phyloP scores from a whole-genome alignment of 352 stramenopile species.

The Pythium aquatile region DNA sequence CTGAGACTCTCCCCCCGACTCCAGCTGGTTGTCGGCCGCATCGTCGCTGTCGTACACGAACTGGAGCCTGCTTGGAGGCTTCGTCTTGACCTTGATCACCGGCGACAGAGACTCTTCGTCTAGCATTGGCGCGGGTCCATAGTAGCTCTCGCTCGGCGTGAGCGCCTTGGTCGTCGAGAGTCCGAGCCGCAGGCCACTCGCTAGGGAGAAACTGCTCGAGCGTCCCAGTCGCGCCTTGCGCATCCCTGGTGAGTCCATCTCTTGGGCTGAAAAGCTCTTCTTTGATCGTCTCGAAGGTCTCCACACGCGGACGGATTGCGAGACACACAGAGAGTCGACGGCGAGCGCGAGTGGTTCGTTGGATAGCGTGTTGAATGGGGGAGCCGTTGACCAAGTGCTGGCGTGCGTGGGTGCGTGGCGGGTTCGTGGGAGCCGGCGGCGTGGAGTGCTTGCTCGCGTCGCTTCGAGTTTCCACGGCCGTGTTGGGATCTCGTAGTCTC shows the following conservation, averaged over 20 bases:
- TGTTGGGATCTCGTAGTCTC: not conserved
- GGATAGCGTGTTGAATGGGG: not conserved
- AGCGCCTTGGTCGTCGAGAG: not conserved
- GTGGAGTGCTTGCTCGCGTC: not conserved
- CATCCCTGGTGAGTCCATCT: conserved; percentile 6
- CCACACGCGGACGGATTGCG: not conserved
- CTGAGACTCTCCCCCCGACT: not conserved
- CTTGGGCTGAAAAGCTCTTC: not conserved
- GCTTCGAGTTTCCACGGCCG: not conserved
- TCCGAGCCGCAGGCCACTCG: not conserved
- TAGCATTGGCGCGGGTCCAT: not conserved
- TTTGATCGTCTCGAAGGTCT: not conserved
- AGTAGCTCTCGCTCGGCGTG: not conserved
- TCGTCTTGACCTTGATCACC: conserved; percentile 8
- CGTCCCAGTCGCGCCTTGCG: conserved; percentile 8
- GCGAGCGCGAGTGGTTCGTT: not conserved
- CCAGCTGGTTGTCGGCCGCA: conserved; percentile 11
- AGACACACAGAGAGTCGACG: not conserved
- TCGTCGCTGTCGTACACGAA: conserved; percentile 27
- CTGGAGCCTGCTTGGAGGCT: not conserved
- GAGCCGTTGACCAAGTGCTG: not conserved
- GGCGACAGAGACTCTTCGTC: not conserved
- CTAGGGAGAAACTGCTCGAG: conserved; percentile 22
- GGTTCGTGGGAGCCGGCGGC: not conserved
- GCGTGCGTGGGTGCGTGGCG: conserved; percentile 6